These are phyloP conservation scores for Insectozyma bohioensis DNA, from an alignment of 1,139 yeast genomes.

Conservation along the genomic window DNA sequence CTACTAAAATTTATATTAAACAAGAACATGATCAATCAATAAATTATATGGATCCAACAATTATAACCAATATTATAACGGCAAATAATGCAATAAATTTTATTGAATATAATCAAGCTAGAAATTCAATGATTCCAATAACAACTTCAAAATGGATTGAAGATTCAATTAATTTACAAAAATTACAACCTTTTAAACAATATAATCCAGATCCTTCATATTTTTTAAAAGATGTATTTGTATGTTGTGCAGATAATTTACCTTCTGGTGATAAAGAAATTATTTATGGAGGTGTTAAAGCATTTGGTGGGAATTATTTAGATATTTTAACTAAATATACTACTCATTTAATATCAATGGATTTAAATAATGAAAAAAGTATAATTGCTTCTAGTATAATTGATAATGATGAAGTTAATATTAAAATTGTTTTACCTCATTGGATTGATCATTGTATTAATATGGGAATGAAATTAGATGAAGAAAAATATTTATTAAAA, in stretches of 20 bases:
- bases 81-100: conserved; percentile 43
- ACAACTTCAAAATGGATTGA: conserved; percentile 66
- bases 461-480: conserved; percentile 51
- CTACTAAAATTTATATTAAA: conserved; percentile 25
- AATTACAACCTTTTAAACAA: conserved; percentile 48
- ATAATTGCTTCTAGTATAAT: conserved; percentile 41
- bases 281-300: conserved; percentile 63
- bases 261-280: conserved; percentile 63
- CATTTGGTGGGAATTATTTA: conserved; percentile 73
- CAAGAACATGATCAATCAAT: conserved; percentile 22
- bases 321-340: conserved; percentile 67
- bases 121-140: conserved; percentile 63
- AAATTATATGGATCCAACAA: conserved; percentile 23
- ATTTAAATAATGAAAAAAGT: conserved; percentile 51
- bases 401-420: conserved; percentile 31
- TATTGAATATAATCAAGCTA: conserved; percentile 52
- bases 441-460: conserved; percentile 77
- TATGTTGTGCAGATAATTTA: conserved; percentile 61
- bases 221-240: conserved; percentile 59
- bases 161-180: conserved; percentile 44
- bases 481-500: conserved; percentile 49
- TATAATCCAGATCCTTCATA: conserved; percentile 72
- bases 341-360: conserved; percentile 71
- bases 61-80: conserved; percentile 57
- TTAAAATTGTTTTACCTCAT: conserved; percentile 68